Evolutionary conservation across 1,139 yeast species (phyloP).

Genomic region (Kodamaea anthophila): DNA sequence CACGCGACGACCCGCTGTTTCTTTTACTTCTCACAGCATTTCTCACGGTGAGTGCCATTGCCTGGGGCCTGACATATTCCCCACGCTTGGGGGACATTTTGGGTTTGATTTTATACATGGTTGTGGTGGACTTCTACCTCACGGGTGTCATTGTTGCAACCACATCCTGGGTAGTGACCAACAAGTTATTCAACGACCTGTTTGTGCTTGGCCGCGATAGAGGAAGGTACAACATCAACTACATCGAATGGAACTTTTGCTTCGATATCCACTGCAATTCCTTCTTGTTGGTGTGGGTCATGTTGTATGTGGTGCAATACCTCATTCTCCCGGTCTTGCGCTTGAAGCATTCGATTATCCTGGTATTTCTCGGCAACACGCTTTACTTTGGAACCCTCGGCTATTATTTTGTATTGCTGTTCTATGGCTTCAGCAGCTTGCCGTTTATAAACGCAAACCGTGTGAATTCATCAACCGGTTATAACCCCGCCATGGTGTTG

Average conservation of each 20-base stretch:
- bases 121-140: constrained; percentile 74
- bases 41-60: constrained; percentile 67
- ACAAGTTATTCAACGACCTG: constrained; percentile 48
- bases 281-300: constrained; percentile 73
- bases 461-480: constrained; percentile 41
- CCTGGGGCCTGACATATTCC: constrained; percentile 85
- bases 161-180: constrained; percentile 65
- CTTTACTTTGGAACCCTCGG: constrained; percentile 67
- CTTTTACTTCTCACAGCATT: constrained; percentile 62
- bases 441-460: constrained; percentile 55
- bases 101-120: constrained; percentile 70
- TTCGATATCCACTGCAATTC: constrained; percentile 92
- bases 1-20: constrained; percentile 90
- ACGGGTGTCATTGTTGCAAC: constrained; percentile 68
- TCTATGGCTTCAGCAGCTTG: constrained; percentile 80
- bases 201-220: constrained; percentile 28
- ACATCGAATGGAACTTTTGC: constrained; percentile 90
- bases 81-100: constrained; percentile 56
- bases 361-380: constrained; percentile 69
- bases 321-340: constrained; percentile 66
- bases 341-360: constrained; percentile 52
- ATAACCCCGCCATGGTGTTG: constrained; percentile 35
- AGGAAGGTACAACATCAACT: constrained; percentile 36
- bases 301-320: constrained; percentile 72
- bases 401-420: constrained; percentile 73